These are phyloP conservation scores for Fraxinus sp. DNA, from an alignment of 305 asterid genomes.

Conservation along the genomic window DNA sequence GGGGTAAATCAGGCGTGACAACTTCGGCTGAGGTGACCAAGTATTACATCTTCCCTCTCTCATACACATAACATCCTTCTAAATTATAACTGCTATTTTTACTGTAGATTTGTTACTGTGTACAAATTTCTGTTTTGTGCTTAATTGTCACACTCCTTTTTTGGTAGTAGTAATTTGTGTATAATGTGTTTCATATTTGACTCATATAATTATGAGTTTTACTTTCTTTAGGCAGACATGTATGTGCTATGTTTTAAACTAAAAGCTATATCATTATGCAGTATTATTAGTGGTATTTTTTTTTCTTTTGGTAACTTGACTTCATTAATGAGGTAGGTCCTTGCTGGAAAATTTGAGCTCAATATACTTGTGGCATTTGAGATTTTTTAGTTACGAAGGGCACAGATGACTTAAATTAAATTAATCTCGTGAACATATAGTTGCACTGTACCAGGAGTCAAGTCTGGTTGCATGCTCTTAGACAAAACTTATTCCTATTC, in stretches of 20 bases:
- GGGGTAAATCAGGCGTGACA: slow-evolving; percentile 52
- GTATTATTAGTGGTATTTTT: background rate
- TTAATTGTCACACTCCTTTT: background rate
- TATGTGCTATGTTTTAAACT: background rate
- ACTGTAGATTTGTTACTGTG: slow-evolving; percentile 15
- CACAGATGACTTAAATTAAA: background rate
- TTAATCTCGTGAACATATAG: background rate
- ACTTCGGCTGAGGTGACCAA: slow-evolving; percentile 82
- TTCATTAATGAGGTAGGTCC: background rate
- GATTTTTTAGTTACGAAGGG: background rate
- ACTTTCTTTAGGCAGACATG: background rate
- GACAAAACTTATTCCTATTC: background rate
- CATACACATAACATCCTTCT: background rate
- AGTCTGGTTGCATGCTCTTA: background rate
- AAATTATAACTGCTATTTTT: slow-evolving; percentile 2
- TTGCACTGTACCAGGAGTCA: background rate
- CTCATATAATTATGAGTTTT: background rate
- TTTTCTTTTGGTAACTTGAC: background rate
- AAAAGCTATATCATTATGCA: background rate
- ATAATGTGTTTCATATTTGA: background rate
- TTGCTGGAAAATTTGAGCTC: background rate
- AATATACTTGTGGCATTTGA: background rate
- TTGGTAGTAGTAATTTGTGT: slow-evolving; percentile 14
- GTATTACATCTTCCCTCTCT: slow-evolving; percentile 47
- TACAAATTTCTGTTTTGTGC: background rate